Evolutionary conservation across 768 basidiomycete genomes (phyloP), one percentile per base, ranked within the genome.

Genomic region (Auriscalpium microsporum): DNA sequence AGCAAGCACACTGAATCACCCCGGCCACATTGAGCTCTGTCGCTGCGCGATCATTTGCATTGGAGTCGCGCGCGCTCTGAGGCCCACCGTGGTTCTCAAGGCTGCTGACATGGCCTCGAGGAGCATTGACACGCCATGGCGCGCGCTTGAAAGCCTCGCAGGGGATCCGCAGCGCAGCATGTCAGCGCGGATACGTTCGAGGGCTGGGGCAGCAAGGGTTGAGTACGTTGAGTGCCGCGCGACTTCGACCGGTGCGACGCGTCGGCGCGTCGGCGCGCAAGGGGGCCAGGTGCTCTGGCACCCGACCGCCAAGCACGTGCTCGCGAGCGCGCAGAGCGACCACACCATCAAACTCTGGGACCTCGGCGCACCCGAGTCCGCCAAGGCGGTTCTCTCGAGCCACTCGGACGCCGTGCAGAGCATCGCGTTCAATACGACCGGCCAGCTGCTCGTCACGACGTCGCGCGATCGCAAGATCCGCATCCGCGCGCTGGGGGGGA

Each of bases 291-390:
- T 96, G 44, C 72, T 89, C 34, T 99, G 91, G 78, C 92, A 98
- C 68, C 94, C 95, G 1, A 90, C 90, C 2, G 93, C 96, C 0
- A 69, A 82, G 33, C 86, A 91, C 63, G 84, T 98, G 16, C 76
- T 99, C 38, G 91, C 94, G 4, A 84, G 80, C 52, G 85, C 84
- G 0, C 79, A 81, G 0, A 91, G 90, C 47, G 95, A 99, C 59
- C 84, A 96, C 66, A 78, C 83, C 46, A 82, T 96, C 58, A 90
- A 89, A 67, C 73, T 99, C 1, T 98, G 92, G 90, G 95, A 98
- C 72, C 77, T 97, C 52, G 85, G 84, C 3, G 78, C 80, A 50
- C 75, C 85, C 2, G 88, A 90, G 51, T 73, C 79, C 14, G 74
- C 90, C 3, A 75, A 80, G 56, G 69, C 76, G 9, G 76, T 80